Evolutionary conservation across 139 green algal species (phyloP).

Genomic region (Chlorella sp.): DNA sequence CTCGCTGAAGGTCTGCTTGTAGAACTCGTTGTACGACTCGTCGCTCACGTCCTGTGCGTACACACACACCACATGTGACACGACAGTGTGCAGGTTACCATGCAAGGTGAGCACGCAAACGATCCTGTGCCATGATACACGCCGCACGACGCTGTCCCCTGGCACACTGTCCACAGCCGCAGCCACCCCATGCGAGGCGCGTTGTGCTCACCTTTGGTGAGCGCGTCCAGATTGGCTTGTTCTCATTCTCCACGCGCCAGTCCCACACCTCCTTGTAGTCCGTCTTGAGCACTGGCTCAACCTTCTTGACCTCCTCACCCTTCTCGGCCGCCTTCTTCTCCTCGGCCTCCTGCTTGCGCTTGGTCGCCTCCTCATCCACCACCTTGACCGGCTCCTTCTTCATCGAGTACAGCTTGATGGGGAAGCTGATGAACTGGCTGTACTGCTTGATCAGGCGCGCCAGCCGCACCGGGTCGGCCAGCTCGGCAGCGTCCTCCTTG

Average conservation of each 20-base stretch:
- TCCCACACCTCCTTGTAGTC: slow-evolving; percentile 73
- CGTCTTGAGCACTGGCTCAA: slow-evolving; percentile 85
- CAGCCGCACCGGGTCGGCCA: slow-evolving; percentile 69
- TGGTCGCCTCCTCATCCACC: slow-evolving; percentile 73
- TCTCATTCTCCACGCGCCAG: slow-evolving; percentile 90
- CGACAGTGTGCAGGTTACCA: too few species aligned
- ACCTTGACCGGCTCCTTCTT: slow-evolving; percentile 55
- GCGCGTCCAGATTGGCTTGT: slow-evolving; percentile 95
- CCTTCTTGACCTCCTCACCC: slow-evolving; percentile 51
- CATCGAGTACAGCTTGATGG: slow-evolving; percentile 82
- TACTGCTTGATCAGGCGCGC: slow-evolving; percentile 92
- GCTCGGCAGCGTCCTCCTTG: slow-evolving; percentile 88
- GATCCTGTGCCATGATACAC: too few species aligned
- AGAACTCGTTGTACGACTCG: slow-evolving; percentile 95
- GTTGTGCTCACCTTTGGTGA: slow-evolving; percentile 49
- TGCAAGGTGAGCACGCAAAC: too few species aligned
- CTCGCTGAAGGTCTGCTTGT: slow-evolving; percentile 77
- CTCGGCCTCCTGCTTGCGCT: slow-evolving; percentile 64
- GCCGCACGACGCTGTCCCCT: too few species aligned
- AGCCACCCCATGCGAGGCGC: too few species aligned
- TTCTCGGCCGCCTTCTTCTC: slow-evolving; percentile 65
- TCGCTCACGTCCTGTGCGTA: slow-evolving; percentile 62
- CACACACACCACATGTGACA: too few species aligned
- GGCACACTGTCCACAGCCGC: too few species aligned
- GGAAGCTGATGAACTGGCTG: slow-evolving; percentile 98